These are phyloP conservation scores for Xylaria sp. DNA, from an alignment of 2,329 filamentous ascomycete species.

Conservation along the genomic window DNA sequence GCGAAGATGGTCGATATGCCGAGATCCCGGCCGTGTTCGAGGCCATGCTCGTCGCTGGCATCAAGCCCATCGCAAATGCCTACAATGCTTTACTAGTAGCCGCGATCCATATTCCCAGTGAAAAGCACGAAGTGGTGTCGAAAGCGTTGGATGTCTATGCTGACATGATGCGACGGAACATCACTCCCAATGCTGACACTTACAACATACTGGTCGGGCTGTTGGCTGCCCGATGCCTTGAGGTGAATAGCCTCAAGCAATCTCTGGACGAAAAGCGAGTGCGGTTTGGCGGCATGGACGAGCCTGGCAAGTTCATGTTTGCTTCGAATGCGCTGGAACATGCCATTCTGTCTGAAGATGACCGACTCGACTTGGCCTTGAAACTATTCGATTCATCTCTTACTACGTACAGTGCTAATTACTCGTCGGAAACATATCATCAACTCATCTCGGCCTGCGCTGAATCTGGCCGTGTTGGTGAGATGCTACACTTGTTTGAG, in stretches of 20 bases:
- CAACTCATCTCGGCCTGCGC: conserved; percentile 89
- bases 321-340: conserved; percentile 88
- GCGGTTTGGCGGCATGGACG: conserved; percentile 78
- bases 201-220: conserved; percentile 89
- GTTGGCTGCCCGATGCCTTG: conserved; percentile 81
- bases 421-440: conserved; percentile 86
- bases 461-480: conserved; percentile 79
- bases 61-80: conserved; percentile 83
- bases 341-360: conserved; percentile 86
- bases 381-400: conserved; percentile 85
- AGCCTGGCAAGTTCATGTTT: conserved; percentile 77
- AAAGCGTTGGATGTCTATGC: conserved; percentile 96
- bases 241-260: conserved; percentile 78
- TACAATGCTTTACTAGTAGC: conserved; percentile 92
- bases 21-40: conserved; percentile 94
- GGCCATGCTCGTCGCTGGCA: conserved; percentile 83
- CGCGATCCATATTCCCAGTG: conserved; percentile 82
- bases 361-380: conserved; percentile 85
- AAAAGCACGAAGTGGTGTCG: conserved; percentile 84
- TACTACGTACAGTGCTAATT: conserved; percentile 69
- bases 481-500: conserved; percentile 91
- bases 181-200: conserved; percentile 83
- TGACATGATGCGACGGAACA: conserved; percentile 90
- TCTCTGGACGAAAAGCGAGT: conserved; percentile 82
- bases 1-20: conserved; percentile 76